phyloP scores from a whole-genome alignment of 805 yeast genomes.

The Blastobotrys peoriensis region DNA sequence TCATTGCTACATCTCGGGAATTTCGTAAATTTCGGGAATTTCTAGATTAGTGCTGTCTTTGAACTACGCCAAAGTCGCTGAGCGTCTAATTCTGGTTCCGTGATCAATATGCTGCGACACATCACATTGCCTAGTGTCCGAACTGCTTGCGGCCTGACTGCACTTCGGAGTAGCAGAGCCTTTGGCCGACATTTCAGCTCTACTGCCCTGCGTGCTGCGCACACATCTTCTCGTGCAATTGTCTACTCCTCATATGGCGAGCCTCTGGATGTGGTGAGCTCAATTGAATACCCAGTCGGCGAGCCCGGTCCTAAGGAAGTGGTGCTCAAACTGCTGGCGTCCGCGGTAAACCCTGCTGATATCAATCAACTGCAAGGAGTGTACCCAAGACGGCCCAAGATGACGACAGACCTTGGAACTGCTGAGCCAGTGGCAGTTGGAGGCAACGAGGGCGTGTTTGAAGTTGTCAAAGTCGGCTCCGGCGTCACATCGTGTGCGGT shows the following conservation, averaged over 20 bases:
- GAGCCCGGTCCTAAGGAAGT: constrained; percentile 36
- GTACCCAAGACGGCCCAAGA: constrained; percentile 71
- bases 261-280: constrained; percentile 32
- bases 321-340: constrained; percentile 63
- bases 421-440: constrained; percentile 74
- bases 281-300: constrained; percentile 32
- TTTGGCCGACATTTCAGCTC: too few relatives aligned
- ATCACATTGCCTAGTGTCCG: too few relatives aligned
- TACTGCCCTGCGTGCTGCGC: too few relatives aligned
- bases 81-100: too few relatives aligned
- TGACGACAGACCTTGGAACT: constrained; percentile 40
- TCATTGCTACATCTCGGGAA: too few relatives aligned
- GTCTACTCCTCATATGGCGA: constrained; percentile 63
- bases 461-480: constrained; percentile 68
- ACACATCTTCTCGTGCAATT: constrained; percentile 54
- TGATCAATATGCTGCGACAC: too few relatives aligned
- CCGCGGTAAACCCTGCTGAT: constrained; percentile 89
- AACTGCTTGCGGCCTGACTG: too few relatives aligned
- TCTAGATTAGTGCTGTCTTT: too few relatives aligned
- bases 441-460: constrained; percentile 92
- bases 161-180: too few relatives aligned
- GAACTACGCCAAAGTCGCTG: too few relatives aligned
- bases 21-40: too few relatives aligned
- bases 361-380: constrained; percentile 80
- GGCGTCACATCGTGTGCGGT: constrained; percentile 34